Evolutionary conservation across 2,329 filamentous ascomycete genomes (phyloP).

Genomic region (Teratosphaeriaceae sp.): DNA sequence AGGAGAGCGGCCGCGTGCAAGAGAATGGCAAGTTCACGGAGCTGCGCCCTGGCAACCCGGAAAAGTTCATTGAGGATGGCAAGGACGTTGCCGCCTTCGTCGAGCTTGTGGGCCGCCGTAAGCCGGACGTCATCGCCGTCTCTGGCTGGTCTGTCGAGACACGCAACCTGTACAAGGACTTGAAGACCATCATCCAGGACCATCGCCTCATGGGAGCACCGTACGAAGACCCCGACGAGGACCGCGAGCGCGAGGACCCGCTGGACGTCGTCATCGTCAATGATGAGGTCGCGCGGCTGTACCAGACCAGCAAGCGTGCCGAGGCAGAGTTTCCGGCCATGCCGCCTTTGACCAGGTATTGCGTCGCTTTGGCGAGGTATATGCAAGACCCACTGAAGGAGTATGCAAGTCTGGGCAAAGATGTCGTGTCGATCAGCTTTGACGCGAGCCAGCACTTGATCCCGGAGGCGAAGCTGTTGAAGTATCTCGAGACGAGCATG

Average conservation of each 20-base stretch:
- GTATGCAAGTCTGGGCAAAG: conserved; percentile 85
- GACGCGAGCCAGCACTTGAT: conserved; percentile 86
- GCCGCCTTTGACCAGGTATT: conserved; percentile 75
- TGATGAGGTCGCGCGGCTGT: conserved; percentile 93
- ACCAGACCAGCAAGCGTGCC: conserved; percentile 82
- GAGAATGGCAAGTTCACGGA: conserved; percentile 86
- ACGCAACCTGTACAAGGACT: conserved; percentile 71
- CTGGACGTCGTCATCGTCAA: conserved; percentile 90
- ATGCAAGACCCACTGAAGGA: conserved; percentile 95
- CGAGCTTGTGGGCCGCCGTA: conserved; percentile 69
- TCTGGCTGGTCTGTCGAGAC: conserved; percentile 86
- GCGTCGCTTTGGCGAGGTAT: conserved; percentile 81
- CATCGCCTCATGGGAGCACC: conserved; percentile 71
- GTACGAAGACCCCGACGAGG: conserved; percentile 86
- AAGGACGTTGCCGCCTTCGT: conserved; percentile 63
- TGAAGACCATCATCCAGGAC: conserved; percentile 71
- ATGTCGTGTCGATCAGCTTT: conserved; percentile 80
- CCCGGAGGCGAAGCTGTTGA: conserved; percentile 77
- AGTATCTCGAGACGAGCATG: conserved; percentile 89
- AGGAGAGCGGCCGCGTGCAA: conserved; percentile 82
- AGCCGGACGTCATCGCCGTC: conserved; percentile 84
- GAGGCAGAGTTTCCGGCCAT: conserved; percentile 74
- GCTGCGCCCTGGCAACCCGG: conserved; percentile 57
- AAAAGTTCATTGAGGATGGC: conserved; percentile 61
- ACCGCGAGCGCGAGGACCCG: conserved; percentile 67